A percentile compares a stretch with the other conserved stretches of the same genome.
phyloP scores from a whole-genome alignment of 257 asterid species.

The Leonotis leonurus region DNA sequence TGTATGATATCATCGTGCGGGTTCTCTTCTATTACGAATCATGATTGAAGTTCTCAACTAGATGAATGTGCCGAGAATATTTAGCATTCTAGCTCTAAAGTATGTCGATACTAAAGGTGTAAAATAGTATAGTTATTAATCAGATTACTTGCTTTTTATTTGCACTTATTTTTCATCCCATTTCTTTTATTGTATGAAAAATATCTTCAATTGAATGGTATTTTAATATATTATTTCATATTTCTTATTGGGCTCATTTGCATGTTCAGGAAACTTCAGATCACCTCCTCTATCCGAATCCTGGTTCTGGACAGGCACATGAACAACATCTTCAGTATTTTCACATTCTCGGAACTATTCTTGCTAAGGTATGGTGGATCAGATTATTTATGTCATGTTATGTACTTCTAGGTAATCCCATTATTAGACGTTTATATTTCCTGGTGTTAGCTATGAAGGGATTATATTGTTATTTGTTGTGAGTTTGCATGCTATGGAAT shows the following conservation, averaged over 20 bases:
- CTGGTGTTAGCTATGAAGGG: neutral
- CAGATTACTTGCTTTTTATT: neutral
- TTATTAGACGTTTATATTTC: neutral
- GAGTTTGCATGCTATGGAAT: neutral
- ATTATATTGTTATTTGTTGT: too few species aligned
- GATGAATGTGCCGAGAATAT: neutral
- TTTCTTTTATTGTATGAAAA: neutral
- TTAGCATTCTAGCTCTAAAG: neutral
- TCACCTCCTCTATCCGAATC: slow-evolving; percentile 96
- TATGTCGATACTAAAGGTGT: neutral
- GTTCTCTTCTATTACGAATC: neutral
- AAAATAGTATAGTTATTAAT: neutral
- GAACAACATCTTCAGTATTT: slow-evolving; percentile 89
- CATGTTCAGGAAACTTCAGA: slow-evolving; percentile 77
- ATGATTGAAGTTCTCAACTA: neutral
- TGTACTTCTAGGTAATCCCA: neutral
- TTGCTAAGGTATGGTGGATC: slow-evolving; percentile 71
- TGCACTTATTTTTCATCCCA: neutral
- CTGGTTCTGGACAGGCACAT: slow-evolving; percentile 87
- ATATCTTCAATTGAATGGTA: neutral
- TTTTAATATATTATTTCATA: slow-evolving; percentile 9
- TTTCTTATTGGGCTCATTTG: slow-evolving; percentile 17
- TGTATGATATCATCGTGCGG: neutral
- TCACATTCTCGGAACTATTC: slow-evolving; percentile 91
- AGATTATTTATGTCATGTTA: slow-evolving; percentile 8